Conservation (phyloP, 495 filamentous ascomycete genomes). For the Amorphotheca resinae region DNA sequence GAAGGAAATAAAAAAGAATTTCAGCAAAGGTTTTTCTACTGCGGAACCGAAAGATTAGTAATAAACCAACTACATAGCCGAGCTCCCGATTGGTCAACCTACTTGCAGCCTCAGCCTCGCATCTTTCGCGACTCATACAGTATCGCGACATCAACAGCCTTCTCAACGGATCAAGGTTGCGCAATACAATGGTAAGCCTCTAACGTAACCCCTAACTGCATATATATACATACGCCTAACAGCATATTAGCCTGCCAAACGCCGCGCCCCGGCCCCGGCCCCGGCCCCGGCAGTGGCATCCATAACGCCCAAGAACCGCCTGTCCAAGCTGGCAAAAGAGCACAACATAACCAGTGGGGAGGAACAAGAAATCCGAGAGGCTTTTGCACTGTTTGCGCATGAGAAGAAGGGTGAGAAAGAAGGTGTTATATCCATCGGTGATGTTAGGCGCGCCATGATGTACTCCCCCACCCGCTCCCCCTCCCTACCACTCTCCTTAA, state of each 20-base stretch:
- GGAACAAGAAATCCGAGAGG: conserved; percentile 82
- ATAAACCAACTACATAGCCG: too few relatives aligned
- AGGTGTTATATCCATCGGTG: conserved; percentile 59
- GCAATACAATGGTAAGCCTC: conserved; percentile 4
- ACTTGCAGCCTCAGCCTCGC: not conserved
- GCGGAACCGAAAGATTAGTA: too few relatives aligned
- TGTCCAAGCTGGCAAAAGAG: conserved; percentile 79
- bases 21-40: too few relatives aligned
- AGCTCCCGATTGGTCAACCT: too few relatives aligned
- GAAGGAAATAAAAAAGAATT: too few relatives aligned
- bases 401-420: conserved; percentile 55
- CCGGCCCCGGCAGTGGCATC: conserved; percentile 4
- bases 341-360: conserved; percentile 71
- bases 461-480: conserved; percentile 37
- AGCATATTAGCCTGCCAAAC: conserved; percentile 27
- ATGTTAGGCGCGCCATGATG: conserved; percentile 76
- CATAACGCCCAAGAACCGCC: conserved; percentile 32
- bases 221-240: not conserved
- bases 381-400: conserved; percentile 70
- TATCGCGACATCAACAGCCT: too few relatives aligned
- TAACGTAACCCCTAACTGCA: not conserved
- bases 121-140: not conserved
- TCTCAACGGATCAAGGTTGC: not conserved
- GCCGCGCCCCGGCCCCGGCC: conserved; percentile 14
- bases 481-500: not conserved